These are phyloP conservation scores for Tuber umbilicatum DNA, from an alignment of 495 filamentous ascomycete genomes.

Conservation along the genomic window DNA sequence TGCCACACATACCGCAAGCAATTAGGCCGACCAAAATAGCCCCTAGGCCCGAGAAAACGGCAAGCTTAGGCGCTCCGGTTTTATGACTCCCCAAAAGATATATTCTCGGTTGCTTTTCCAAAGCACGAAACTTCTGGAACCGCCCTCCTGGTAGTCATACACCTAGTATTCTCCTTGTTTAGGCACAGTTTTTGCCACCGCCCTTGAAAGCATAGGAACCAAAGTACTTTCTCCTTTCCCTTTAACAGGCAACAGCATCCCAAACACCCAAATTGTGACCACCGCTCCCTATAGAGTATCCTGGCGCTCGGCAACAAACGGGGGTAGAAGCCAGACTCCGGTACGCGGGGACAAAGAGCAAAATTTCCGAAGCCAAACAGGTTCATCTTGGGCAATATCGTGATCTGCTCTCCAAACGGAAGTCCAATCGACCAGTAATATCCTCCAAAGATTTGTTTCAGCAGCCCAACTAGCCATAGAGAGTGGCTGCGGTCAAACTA, in stretches of 20 bases:
- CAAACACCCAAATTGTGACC: not conserved
- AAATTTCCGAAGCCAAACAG: not conserved
- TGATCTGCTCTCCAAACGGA: not conserved
- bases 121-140: not conserved
- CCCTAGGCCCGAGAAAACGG: not conserved
- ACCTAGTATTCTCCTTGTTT: not conserved
- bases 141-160: not conserved
- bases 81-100: not conserved
- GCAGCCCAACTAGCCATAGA: not conserved
- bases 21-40: not conserved
- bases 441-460: not conserved
- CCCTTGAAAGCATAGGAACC: not conserved
- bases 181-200: not conserved
- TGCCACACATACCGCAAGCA: not conserved
- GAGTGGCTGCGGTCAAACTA: not conserved
- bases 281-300: not conserved
- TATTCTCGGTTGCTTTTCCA: not conserved
- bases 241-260: not conserved
- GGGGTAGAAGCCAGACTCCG: not conserved
- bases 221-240: not conserved
- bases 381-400: not conserved
- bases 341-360: not conserved
- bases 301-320: not conserved
- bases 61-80: not conserved
- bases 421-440: not conserved